Evolutionary conservation across 2,329 filamentous ascomycete species (phyloP).

Genomic region (Talaromyces sp.): DNA sequence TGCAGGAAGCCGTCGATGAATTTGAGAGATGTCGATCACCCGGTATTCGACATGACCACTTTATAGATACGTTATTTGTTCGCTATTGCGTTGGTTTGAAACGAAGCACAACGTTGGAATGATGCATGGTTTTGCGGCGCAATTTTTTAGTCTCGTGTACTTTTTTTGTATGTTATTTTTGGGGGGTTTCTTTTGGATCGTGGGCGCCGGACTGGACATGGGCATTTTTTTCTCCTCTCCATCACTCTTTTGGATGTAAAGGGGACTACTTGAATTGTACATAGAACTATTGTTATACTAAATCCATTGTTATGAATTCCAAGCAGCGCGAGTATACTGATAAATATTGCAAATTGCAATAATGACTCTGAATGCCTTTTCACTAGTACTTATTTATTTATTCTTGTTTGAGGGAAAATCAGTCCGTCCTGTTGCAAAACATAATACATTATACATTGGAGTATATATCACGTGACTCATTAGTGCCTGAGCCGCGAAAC

Average conservation of each 20-base stretch:
- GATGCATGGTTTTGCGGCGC: not conserved
- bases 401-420: not conserved
- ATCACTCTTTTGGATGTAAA: not conserved
- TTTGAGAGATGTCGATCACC: conserved; percentile 69
- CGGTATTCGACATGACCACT: conserved; percentile 85
- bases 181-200: not conserved
- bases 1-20: conserved; percentile 71
- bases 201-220: not conserved
- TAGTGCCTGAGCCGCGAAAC: conserved; percentile 12
- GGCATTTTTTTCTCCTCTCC: not conserved
- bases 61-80: conserved; percentile 75
- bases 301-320: not conserved
- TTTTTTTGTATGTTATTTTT: not conserved
- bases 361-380: not conserved
- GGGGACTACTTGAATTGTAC: not conserved
- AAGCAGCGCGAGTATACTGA: not conserved
- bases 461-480: not conserved
- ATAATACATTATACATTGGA: too few species aligned
- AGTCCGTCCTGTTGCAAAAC: too few species aligned
- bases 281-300: not conserved
- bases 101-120: conserved; percentile 33
- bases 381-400: not conserved
- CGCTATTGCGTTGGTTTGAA: conserved; percentile 59
- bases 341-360: not conserved
- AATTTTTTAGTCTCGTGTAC: not conserved